Percentiles rank a stretch among this genome's conserved stretches.
Evolutionary conservation across 306 rosid species (phyloP).

Genomic region (Vigna unguiculata): DNA sequence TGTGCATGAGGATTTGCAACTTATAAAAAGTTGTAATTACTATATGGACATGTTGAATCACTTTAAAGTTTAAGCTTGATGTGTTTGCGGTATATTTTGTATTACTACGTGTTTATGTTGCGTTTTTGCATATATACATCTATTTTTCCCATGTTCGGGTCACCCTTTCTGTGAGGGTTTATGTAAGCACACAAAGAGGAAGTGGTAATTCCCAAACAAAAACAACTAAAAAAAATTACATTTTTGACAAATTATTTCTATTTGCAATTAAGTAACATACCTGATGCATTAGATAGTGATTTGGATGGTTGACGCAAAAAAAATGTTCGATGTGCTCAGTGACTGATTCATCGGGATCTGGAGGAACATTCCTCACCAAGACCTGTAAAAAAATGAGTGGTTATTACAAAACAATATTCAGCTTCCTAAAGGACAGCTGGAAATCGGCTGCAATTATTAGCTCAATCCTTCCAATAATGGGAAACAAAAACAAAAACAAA

Average conservation of each 20-base stretch:
- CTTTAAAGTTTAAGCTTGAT: too few species aligned
- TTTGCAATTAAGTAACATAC: constrained; percentile 51
- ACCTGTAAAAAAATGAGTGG: constrained; percentile 59
- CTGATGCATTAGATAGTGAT: constrained; percentile 85
- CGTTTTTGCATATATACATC: background rate
- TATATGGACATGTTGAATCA: too few species aligned
- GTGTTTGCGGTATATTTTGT: too few species aligned
- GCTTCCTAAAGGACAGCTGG: constrained; percentile 16
- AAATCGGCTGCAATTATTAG: constrained; percentile 4
- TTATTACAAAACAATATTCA: constrained; percentile 26
- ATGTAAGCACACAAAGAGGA: background rate
- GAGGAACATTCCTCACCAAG: constrained; percentile 88
- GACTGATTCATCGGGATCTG: constrained; percentile 88
- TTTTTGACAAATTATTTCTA: constrained; percentile 5
- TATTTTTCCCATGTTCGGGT: background rate
- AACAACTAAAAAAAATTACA: constrained; percentile 4
- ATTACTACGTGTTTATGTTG: background rate
- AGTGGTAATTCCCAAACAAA: background rate
- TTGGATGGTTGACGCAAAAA: constrained; percentile 90
- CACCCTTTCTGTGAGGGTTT: background rate
- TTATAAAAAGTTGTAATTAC: too few species aligned
- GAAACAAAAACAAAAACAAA: background rate
- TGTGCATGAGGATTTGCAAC: too few species aligned
- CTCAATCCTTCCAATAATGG: constrained; percentile 16
- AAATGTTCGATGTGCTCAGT: constrained; percentile 91